Percentiles rank a stretch among this genome's conserved stretches.
Evolutionary conservation across 768 basidiomycete species (phyloP).

Genomic region (Agrocybe pediades): DNA sequence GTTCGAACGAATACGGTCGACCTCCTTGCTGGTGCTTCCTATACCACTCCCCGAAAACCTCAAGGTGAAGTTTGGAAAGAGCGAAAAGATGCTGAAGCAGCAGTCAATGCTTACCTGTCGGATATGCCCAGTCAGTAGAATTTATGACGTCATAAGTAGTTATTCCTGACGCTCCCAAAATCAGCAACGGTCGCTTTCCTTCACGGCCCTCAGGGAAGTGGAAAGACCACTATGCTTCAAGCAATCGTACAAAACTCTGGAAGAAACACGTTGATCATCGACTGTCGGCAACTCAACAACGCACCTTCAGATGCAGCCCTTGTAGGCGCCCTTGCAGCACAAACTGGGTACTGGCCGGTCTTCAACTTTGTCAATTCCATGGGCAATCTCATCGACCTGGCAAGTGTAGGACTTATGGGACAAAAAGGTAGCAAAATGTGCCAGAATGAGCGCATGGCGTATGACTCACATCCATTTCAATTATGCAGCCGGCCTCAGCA

Average conservation of each 20-base stretch:
- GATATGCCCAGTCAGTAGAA: slow-evolving; percentile 69
- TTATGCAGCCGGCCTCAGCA: slow-evolving; percentile 74
- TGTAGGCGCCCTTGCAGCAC: slow-evolving; percentile 66
- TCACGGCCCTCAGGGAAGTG: slow-evolving; percentile 84
- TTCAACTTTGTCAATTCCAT: slow-evolving; percentile 85
- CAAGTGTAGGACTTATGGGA: slow-evolving; percentile 90
- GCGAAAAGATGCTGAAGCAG: slow-evolving; percentile 71
- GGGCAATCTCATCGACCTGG: slow-evolving; percentile 87
- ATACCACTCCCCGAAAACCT: slow-evolving; percentile 15
- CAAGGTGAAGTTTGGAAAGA: slow-evolving; percentile 75
- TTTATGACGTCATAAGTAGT: slow-evolving; percentile 1
- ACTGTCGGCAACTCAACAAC: slow-evolving; percentile 77
- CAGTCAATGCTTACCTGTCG: slow-evolving; percentile 68
- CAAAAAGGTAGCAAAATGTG: slow-evolving; percentile 74
- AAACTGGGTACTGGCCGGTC: slow-evolving; percentile 89
- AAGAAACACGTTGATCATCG: slow-evolving; percentile 80
- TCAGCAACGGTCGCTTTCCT: slow-evolving; percentile 76
- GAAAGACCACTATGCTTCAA: slow-evolving; percentile 66
- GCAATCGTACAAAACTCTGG: slow-evolving; percentile 50
- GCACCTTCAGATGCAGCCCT: slow-evolving; percentile 69
- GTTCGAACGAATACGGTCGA: slow-evolving; percentile 62
- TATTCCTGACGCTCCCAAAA: slow-evolving; percentile 7
- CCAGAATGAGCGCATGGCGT: background rate
- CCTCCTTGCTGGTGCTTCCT: slow-evolving; percentile 30
- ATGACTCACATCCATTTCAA: background rate